Base-by-base conservation (phyloP, 1,284 basidiomycete species). In the Naganishia liquefaciens region DNA sequence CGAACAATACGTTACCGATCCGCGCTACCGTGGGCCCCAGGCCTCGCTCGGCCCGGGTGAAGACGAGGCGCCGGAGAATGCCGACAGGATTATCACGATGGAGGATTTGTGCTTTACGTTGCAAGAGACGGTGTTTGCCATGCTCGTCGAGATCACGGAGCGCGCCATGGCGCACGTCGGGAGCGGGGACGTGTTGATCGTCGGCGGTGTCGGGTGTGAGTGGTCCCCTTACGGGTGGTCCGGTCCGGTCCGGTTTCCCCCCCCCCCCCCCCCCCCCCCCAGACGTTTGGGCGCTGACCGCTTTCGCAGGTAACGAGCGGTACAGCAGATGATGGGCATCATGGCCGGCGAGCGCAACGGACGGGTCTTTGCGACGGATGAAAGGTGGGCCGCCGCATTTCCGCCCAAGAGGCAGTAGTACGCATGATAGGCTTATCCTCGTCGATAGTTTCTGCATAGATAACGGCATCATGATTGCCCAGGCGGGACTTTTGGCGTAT, bases 401-500 rank as follows among this genome's bases (percentile, higher is more conserved):
- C 33, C 33, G 33, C 33, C 33, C 33, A 11, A 5, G 33, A 33
- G 5, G 33, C 33, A 33, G 33, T 7, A 37, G 0, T 7, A 37
- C 33, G 33, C 37, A 23, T 43, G 10, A 62, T 33, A 10, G 46
- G 15, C 5, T 10, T 39, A 65, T 15, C 28, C 43, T 63, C 39
- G 9, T 70, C 33, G 7, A 17, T n/a, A 95, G 93, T 63, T 98
- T 96, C 79, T 98, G 95, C 78, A 98, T 99, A 68, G 96, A 99
- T 79, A 99, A 99, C 74, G 96, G 96, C 2, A 95, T 99, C 74
- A 99, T 99, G 96, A 99, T 99, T 64, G 96, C 96, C 0, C 96
- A 99, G 77, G 96, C 96, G 2, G 95, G 95, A 28, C 82, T 99
- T 53, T 82, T 99, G 43, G 87, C 88, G 65, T 92, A 87, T 77